phyloP scores from a whole-genome alignment of 2,329 filamentous ascomycete genomes.

The Cladosporium sphaerospermum region DNA sequence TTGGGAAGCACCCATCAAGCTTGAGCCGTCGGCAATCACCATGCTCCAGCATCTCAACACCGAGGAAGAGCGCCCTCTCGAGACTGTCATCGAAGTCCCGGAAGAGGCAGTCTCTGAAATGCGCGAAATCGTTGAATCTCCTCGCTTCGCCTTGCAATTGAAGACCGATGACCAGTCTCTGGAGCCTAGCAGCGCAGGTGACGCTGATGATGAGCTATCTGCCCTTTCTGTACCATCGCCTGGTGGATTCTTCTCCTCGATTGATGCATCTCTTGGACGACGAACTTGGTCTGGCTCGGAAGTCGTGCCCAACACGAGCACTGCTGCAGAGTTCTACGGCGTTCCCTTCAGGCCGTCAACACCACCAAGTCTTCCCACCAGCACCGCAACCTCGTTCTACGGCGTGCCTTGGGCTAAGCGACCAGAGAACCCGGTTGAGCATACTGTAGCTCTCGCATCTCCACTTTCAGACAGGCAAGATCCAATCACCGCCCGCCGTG shows the following conservation, averaged over 20 bases:
- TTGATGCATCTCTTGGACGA: conserved; percentile 63
- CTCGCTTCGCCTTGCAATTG: conserved; percentile 37
- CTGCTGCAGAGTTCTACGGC: conserved; percentile 87
- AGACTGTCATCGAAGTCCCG: conserved; percentile 37
- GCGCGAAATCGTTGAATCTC: conserved; percentile 50
- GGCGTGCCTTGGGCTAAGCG: conserved; percentile 61
- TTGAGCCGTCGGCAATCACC: conserved; percentile 74
- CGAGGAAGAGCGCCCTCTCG: conserved; percentile 31
- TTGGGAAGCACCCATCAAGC: conserved; percentile 55
- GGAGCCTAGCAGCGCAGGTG: conserved; percentile 36
- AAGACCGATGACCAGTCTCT: conserved; percentile 22
- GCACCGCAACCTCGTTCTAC: conserved; percentile 87
- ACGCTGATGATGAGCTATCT: conserved; percentile 57
- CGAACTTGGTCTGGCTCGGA: conserved; percentile 69
- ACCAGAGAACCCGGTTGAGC: conserved; percentile 51
- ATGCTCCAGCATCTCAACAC: conserved; percentile 69
- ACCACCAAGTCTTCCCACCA: conserved; percentile 61
- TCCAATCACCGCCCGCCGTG: conserved; percentile 61
- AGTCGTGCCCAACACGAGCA: conserved; percentile 71
- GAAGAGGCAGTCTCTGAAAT: conserved; percentile 50
- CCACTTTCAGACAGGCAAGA: conserved; percentile 39
- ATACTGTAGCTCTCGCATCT: conserved; percentile 55
- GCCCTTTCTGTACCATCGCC: conserved; percentile 85
- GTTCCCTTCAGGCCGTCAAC: conserved; percentile 60
- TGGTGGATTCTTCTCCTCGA: conserved; percentile 81